A percentile compares a stretch with the other conserved stretches of the same genome.
Evolutionary conservation across 306 rosid genomes (phyloP).

Genomic region (Trifolium repens): DNA sequence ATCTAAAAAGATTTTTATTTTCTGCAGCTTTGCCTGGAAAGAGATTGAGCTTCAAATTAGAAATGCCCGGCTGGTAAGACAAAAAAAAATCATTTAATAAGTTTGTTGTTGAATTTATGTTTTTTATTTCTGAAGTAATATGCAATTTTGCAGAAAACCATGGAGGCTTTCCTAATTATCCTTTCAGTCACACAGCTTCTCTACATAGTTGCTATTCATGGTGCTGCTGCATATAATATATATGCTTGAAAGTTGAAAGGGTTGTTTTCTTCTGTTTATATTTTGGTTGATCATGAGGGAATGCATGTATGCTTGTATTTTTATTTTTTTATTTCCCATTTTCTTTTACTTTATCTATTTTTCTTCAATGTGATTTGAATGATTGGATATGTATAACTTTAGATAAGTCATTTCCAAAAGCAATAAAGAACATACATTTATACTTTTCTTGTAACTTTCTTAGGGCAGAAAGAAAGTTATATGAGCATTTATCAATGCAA

Average conservation of each 20-base stretch:
- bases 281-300: constrained; percentile 25
- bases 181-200: constrained; percentile 85
- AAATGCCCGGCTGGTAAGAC: constrained; percentile 77
- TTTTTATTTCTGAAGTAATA: constrained; percentile 23
- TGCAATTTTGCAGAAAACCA: constrained; percentile 68
- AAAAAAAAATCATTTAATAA: constrained; percentile 8
- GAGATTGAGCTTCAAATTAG: constrained; percentile 76
- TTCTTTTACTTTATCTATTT: background rate
- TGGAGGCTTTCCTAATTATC: constrained; percentile 91
- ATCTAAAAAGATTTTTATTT: constrained; percentile 31
- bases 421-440: background rate
- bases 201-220: constrained; percentile 72
- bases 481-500: background rate
- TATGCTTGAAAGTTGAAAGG: constrained; percentile 11
- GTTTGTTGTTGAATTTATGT: background rate
- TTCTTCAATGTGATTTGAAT: constrained; percentile 40
- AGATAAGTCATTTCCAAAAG: background rate
- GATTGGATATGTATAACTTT: constrained; percentile 44
- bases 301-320: constrained; percentile 8
- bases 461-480: background rate
- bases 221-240: constrained; percentile 45
- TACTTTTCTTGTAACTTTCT: background rate
- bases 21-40: constrained; percentile 79
- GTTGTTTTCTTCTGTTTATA: background rate
- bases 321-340: background rate